These are phyloP conservation scores for Drosera spatulata DNA, from an alignment of 179 eudicot genomes.

Conservation along the genomic window DNA sequence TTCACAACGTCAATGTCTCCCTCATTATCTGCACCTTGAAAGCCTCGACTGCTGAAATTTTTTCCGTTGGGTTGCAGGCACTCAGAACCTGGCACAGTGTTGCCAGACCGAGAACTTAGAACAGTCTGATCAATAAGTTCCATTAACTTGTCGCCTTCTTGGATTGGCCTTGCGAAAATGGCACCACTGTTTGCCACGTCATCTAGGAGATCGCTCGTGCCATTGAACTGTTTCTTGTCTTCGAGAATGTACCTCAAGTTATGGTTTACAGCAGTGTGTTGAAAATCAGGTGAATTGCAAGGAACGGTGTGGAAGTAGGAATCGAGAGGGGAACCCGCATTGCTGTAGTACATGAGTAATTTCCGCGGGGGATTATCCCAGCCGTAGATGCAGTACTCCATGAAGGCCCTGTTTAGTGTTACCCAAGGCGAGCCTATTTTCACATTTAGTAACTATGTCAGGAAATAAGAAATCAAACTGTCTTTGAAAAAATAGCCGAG, in stretches of 20 bases:
- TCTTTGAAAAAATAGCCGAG: no score
- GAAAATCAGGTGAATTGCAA: conserved; percentile 25
- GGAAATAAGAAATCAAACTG: no score
- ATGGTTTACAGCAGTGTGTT: conserved; percentile 15
- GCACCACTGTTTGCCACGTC: not conserved
- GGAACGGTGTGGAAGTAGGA: conserved; percentile 26
- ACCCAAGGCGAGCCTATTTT: conserved; percentile 27
- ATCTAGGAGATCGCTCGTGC: not conserved
- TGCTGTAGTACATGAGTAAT: conserved; percentile 25
- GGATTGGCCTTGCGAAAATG: conserved; percentile 16
- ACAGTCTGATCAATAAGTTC: conserved; percentile 11
- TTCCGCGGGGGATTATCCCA: conserved; percentile 29
- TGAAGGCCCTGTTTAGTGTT: conserved; percentile 18
- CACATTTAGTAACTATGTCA: not conserved
- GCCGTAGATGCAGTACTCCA: conserved; percentile 17
- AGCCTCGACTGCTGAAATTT: not conserved
- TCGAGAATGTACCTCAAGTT: conserved; percentile 12
- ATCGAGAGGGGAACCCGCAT: conserved; percentile 12
- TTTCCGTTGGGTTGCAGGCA: conserved; percentile 3
- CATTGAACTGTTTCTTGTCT: not conserved
- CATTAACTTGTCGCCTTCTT: conserved; percentile 10
- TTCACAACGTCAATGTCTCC: conserved; percentile 16
- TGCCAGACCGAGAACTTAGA: conserved; percentile 5
- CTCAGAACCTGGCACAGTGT: conserved; percentile 19
- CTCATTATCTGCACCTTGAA: not conserved